phyloP scores from a whole-genome alignment of 495 filamentous ascomycete species.

The Hypoxylon lenormandii region DNA sequence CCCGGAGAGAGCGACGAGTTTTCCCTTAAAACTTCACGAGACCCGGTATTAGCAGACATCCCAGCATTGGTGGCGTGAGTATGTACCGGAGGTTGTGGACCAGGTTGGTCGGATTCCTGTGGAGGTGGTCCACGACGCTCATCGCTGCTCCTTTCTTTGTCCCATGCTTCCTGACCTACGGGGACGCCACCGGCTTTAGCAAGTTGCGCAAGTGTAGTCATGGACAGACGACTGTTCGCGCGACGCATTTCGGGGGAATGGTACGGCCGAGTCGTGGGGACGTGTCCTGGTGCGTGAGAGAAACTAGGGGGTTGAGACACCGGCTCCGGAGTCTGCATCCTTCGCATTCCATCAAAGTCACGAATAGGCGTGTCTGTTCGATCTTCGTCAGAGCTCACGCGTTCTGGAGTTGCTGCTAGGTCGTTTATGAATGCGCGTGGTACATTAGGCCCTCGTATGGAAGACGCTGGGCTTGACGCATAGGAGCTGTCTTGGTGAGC shows the following conservation, averaged over 20 bases:
- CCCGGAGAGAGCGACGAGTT: conserved; percentile 48
- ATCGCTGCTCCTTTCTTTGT: conserved; percentile 39
- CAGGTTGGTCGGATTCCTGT: conserved; percentile 51
- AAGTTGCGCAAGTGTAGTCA: conserved; percentile 81
- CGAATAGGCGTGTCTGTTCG: conserved; percentile 51
- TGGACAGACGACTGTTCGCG: conserved; percentile 83
- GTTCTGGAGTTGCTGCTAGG: conserved; percentile 63
- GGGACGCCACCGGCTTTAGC: conserved; percentile 70
- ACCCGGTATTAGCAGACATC: conserved; percentile 64
- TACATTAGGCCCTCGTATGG: conserved; percentile 48
- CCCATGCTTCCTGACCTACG: conserved; percentile 28
- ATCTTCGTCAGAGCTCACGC: conserved; percentile 70
- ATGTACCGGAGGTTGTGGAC: conserved; percentile 58
- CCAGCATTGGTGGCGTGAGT: conserved; percentile 59
- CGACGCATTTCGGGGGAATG: conserved; percentile 78
- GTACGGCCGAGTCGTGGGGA: conserved; percentile 74
- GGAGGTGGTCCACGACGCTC: conserved; percentile 46
- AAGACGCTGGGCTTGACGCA: conserved; percentile 30
- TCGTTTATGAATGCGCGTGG: conserved; percentile 54
- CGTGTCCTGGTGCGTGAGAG: conserved; percentile 73
- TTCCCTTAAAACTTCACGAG: conserved; percentile 62
- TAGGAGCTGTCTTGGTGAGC: conserved; percentile 39
- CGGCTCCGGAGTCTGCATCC: conserved; percentile 73
- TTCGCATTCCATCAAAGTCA: conserved; percentile 65
- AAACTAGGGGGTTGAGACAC: conserved; percentile 82